phyloP scores from a whole-genome alignment of 2,329 filamentous ascomycete genomes.

The Botryotinia globosa region DNA sequence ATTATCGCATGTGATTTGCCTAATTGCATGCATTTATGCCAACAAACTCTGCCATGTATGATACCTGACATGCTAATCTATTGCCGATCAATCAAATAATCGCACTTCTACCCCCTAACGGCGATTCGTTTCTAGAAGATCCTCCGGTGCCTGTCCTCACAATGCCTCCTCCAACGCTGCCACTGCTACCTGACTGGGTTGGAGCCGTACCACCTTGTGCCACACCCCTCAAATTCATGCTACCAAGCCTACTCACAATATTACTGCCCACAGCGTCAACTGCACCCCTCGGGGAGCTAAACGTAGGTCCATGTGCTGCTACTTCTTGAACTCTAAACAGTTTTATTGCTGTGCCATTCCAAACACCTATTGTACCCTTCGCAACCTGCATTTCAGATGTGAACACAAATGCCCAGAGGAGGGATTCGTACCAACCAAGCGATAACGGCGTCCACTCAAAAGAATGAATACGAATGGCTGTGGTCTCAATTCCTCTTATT shows the following conservation, averaged over 20 bases:
- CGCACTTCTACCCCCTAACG: slow-evolving; percentile 21
- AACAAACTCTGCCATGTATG: neutral
- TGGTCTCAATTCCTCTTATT: slow-evolving; percentile 71
- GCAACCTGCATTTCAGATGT: slow-evolving; percentile 83
- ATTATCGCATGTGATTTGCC: neutral
- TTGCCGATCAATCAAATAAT: slow-evolving; percentile 14
- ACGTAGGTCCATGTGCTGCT: slow-evolving; percentile 71
- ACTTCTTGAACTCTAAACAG: slow-evolving; percentile 89
- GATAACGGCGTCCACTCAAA: slow-evolving; percentile 93
- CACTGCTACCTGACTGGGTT: neutral
- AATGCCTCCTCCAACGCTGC: slow-evolving; percentile 7
- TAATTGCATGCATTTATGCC: slow-evolving; percentile 2
- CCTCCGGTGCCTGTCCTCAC: slow-evolving; percentile 20
- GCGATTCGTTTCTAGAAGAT: slow-evolving; percentile 14
- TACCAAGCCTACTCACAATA: slow-evolving; percentile 82
- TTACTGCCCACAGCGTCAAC: slow-evolving; percentile 92
- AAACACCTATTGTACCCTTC: slow-evolving; percentile 85
- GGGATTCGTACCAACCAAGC: slow-evolving; percentile 91
- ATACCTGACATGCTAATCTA: neutral
- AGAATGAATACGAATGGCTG: slow-evolving; percentile 73
- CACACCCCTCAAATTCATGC: slow-evolving; percentile 48
- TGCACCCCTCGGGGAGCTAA: slow-evolving; percentile 82
- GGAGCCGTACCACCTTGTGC: slow-evolving; percentile 19
- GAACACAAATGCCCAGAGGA: slow-evolving; percentile 93
- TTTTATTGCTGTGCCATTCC: slow-evolving; percentile 86